Evolutionary conservation across 805 yeast genomes (phyloP), one percentile per base, ranked within the genome.

Genomic region (Maudiozyma turicensis): DNA sequence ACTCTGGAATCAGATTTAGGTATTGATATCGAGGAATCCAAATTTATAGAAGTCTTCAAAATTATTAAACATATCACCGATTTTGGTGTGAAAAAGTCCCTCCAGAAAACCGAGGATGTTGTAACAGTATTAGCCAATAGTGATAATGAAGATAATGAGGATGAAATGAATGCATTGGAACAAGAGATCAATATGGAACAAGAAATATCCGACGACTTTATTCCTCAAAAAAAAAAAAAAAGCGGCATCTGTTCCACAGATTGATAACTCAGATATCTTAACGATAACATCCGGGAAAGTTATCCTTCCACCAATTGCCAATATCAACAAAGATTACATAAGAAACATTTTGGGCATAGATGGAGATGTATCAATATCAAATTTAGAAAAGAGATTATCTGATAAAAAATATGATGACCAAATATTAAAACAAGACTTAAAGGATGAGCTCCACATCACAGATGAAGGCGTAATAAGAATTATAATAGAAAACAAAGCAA

Each of bases 381-480:
- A 20, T 20, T 20, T 20, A 20, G 26, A 20, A 20, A 20, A 20
- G 26, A 20, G 26, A 20, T 20, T 20, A 20, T 20, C 26, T 20
- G 26, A 20, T 20, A 56, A 62, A 3, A 59, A 67, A 8, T 50
- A 69, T 3, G 62, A 71, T 31, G 58, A 65, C 10, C 65, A 77
- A 38, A 73, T 71, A 14, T 69, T 80, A 43, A 87, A 82, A 54
- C 74, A 73, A 39, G 72, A 69, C n/a, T 59, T 88, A 6, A 63
- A 76, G 57, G 75, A 74, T 31, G 52, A 78, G 1, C 65, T 84
- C n/a, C 76, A 77, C 7, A 70, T 67, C 48, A 81, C 78, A 38
- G 67, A 77, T 49, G 68, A 75, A 42, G 74, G 70, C 0, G 60
- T 84, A n/a, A 73, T 78, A 3, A 70, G 73, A 39, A 54, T 65